Conservation (phyloP, 2,329 filamentous ascomycete species). For the Sphaerulina musiva region DNA sequence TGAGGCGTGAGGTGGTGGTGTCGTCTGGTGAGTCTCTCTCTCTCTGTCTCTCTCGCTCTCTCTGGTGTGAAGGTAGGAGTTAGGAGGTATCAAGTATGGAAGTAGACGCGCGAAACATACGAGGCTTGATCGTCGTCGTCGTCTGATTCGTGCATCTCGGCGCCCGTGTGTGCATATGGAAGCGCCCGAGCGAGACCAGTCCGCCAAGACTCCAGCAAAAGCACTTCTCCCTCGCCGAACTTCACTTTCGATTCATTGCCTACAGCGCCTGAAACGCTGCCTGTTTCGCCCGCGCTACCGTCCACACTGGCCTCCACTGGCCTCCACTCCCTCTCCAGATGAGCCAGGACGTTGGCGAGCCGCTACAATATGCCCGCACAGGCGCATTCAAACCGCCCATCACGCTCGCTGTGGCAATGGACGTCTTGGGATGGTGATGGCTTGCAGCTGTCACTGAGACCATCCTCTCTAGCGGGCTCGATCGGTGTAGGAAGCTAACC, state of each 20-base stretch:
- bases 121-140: background rate
- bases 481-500: conserved; percentile 1
- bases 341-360: conserved; percentile 12
- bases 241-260: conserved; percentile 5
- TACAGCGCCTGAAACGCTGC: conserved; percentile 12
- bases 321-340: conserved; percentile 15
- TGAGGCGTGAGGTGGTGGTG: too few relatives aligned
- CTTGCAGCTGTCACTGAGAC: conserved; percentile 3
- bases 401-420: conserved; percentile 6
- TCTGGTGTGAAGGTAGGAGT: too few relatives aligned
- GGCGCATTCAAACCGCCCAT: background rate
- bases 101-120: conserved; percentile 4
- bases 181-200: too few relatives aligned
- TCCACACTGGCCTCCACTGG: conserved; percentile 5
- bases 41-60: too few relatives aligned
- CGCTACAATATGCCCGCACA: background rate
- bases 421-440: conserved; percentile 17
- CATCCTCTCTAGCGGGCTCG: conserved; percentile 11
- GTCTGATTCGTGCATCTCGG: conserved; percentile 2
- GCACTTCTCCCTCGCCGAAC: conserved; percentile 3
- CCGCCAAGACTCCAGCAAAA: background rate
- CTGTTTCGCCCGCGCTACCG: conserved; percentile 10
- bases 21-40: too few relatives aligned
- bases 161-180: too few relatives aligned
- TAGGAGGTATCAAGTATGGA: too few relatives aligned